Percentiles rank a stretch among this genome's conserved stretches.
Conservation (phyloP, 1,284 basidiomycete species). For the Sphaerobolus stellatus region DNA sequence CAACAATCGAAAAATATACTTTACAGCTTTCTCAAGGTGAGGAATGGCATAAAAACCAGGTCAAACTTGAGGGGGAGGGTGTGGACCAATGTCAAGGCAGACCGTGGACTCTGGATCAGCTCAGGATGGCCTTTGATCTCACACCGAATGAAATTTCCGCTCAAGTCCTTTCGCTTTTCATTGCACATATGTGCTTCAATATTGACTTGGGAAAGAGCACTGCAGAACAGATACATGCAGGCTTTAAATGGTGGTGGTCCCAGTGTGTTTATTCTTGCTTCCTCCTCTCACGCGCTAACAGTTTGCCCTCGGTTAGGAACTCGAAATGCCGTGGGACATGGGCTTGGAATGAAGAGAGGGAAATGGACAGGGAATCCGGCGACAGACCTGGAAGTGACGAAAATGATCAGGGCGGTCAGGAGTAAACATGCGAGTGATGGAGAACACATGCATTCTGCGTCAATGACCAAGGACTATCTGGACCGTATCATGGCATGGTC, state of each 20-base stretch:
- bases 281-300: not conserved
- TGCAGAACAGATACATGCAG: not conserved
- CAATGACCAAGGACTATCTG: not conserved
- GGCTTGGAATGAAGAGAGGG: not conserved
- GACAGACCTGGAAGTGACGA: not conserved
- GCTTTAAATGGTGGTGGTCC: not conserved
- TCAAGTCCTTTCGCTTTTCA: not conserved
- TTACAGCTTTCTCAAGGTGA: no score
- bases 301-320: not conserved
- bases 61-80: no score
- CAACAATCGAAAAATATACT: no score
- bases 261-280: not conserved
- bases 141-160: not conserved
- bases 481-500: not conserved
- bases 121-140: not conserved
- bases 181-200: not conserved
- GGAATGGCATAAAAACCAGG: no score
- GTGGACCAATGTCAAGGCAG: no score
- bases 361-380: not conserved
- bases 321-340: not conserved
- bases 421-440: not conserved
- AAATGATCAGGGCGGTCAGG: not conserved
- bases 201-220: not conserved
- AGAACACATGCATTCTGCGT: not conserved
- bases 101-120: not conserved